These are phyloP conservation scores for Phylloporus arenicola DNA, from an alignment of 768 basidiomycete species.

Conservation along the genomic window DNA sequence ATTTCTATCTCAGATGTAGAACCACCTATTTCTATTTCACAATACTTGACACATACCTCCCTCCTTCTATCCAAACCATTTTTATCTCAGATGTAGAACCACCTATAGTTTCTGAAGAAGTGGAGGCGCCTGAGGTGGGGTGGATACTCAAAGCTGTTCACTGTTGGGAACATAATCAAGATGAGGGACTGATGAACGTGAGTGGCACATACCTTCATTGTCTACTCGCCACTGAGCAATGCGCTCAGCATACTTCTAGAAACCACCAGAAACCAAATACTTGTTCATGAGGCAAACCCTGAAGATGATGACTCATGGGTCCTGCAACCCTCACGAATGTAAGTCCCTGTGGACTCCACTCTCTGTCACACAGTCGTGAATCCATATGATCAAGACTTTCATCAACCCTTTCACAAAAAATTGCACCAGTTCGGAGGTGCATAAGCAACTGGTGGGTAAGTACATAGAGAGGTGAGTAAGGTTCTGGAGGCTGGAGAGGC, in stretches of 20 bases:
- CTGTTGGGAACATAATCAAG: too few species aligned
- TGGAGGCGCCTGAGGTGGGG: too few species aligned
- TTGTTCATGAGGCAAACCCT: not conserved
- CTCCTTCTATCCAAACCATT: too few species aligned
- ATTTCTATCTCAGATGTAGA: too few species aligned
- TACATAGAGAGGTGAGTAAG: not conserved
- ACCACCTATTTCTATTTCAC: too few species aligned
- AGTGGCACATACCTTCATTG: not conserved
- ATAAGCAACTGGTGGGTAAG: not conserved
- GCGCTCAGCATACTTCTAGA: not conserved
- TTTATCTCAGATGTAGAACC: too few species aligned
- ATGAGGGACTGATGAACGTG: not conserved
- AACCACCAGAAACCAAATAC: not conserved
- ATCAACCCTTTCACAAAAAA: not conserved
- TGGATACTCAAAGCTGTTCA: too few species aligned
- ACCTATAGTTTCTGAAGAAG: too few species aligned
- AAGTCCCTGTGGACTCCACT: not conserved
- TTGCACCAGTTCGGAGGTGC: not conserved
- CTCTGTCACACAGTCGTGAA: not conserved
- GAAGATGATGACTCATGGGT: too few species aligned
- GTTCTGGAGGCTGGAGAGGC: not conserved
- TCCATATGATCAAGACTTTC: not conserved
- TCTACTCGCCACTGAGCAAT: not conserved
- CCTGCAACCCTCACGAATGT: not conserved
- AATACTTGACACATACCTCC: too few species aligned